A percentile compares a stretch with the other conserved stretches of the same genome.
phyloP scores from a whole-genome alignment of 768 basidiomycete species.

The Neoboletus brunneissimus region DNA sequence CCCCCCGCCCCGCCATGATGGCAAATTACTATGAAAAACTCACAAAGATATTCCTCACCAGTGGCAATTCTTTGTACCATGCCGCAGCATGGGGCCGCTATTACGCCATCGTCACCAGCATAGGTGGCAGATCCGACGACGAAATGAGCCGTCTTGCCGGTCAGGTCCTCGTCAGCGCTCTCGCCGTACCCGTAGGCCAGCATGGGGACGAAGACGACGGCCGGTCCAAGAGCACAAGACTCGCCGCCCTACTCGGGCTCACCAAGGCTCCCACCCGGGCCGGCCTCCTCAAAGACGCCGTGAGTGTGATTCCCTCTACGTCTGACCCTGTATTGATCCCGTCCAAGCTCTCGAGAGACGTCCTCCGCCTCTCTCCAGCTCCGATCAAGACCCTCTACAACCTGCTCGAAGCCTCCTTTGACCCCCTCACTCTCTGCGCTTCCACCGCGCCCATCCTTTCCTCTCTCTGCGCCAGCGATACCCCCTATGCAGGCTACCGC shows the following conservation, averaged over 20 bases:
- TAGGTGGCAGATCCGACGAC: constrained; percentile 73
- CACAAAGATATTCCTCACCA: constrained; percentile 94
- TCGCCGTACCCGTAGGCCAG: constrained; percentile 85
- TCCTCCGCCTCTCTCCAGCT: constrained; percentile 73
- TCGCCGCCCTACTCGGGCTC: constrained; percentile 84
- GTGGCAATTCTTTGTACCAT: constrained; percentile 91
- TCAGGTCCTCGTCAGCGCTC: constrained; percentile 87
- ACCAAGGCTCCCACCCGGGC: constrained; percentile 80
- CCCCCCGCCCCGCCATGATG: constrained; percentile 94
- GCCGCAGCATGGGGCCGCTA: constrained; percentile 95
- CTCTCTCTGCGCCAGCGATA: constrained; percentile 41
- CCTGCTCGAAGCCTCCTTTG: constrained; percentile 89
- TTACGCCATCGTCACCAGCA: constrained; percentile 65
- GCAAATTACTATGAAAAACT: constrained; percentile 99
- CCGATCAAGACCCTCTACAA: constrained; percentile 77
- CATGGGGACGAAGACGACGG: constrained; percentile 50
- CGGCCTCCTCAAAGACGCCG: constrained; percentile 85
- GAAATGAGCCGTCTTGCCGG: constrained; percentile 80
- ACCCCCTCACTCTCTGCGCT: constrained; percentile 82
- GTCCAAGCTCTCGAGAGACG: constrained; percentile 71
- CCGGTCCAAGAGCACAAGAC: constrained; percentile 69
- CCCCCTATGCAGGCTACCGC: constrained; percentile 75
- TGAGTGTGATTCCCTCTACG: constrained; percentile 38
- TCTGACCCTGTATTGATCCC: neutral
- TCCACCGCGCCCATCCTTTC: constrained; percentile 77